Evolutionary conservation across 768 basidiomycete genomes (phyloP), one percentile per base, ranked within the genome.

Genomic region (Tylopilus sp.): DNA sequence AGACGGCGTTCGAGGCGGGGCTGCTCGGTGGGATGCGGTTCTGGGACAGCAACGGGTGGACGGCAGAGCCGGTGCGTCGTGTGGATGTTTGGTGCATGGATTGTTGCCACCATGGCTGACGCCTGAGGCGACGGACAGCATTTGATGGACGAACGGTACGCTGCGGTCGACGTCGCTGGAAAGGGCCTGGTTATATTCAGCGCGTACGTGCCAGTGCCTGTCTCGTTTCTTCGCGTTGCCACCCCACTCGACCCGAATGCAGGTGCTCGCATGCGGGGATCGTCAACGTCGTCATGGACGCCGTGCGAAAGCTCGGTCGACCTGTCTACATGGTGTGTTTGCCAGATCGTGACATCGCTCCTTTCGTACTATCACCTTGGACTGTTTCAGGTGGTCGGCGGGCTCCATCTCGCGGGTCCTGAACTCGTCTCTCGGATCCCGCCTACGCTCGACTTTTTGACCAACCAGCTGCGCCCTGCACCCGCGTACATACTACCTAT

Each of bases 151-250:
- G 91, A 93, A 63, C 75, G 91, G 21, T 93, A 91, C 62, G 82
- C 79, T 43, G 83, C 73, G 0, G 70, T 92, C 22, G 88, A 92
- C 65, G 85, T 93, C 0, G 73, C 75, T n/a, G 89, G 86, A 8
- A 91, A 89, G 62, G 91, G 91, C 1, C 68, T 92, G 47, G 78
- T 92, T 21, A 75, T 93, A 49, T 91, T 94, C 68, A 91, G 87
- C 72, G 83, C 91, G 85, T 89, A 53, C 66, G 88, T 76, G 11
- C 30, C n/a, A n/a, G n/a, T n/a, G n/a, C n/a, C n/a, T n/a, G n/a
- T n/a, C n/a, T n/a, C n/a, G n/a, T n/a, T n/a, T n/a, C n/a, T n/a
- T n/a, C n/a, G n/a, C n/a, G n/a, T n/a, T n/a, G n/a, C n/a, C n/a
- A n/a, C n/a, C n/a, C n/a, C n/a, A n/a, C n/a, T n/a, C n/a, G n/a